These are phyloP conservation scores for Saposhnikovia divaricata DNA, from an alignment of 129 eudicot species.

Conservation along the genomic window DNA sequence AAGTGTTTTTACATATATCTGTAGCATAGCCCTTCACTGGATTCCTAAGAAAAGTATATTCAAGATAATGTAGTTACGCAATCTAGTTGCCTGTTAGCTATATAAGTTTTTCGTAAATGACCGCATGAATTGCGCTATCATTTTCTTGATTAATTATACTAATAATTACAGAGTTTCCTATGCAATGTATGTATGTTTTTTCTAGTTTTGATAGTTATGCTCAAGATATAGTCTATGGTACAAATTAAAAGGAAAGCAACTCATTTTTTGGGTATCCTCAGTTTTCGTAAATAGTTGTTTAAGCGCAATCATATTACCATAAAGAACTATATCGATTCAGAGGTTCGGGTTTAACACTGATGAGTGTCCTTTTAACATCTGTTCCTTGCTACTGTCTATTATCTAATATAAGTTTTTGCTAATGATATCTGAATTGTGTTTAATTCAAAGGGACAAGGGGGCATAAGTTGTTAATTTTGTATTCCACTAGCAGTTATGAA, in stretches of 20 bases:
- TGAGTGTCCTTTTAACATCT: too few species aligned
- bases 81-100: neutral
- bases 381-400: neutral
- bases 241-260: neutral
- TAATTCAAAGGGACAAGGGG: neutral
- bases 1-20: too few species aligned
- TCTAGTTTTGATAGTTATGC: too few species aligned
- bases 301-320: neutral
- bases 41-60: neutral
- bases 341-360: too few species aligned
- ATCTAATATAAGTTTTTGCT: neutral
- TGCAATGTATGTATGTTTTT: neutral
- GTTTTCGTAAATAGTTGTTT: neutral
- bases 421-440: neutral
- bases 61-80: neutral
- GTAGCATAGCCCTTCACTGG: too few species aligned
- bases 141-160: too few species aligned
- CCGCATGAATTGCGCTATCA: too few species aligned
- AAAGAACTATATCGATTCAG: too few species aligned
- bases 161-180: neutral
- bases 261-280: neutral
- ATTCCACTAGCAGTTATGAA: too few species aligned
- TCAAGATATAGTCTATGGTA: too few species aligned
- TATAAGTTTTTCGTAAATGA: too few species aligned
- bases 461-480: neutral